Percentiles rank a stretch among this genome's conserved stretches.
These are phyloP conservation scores for Phascolomyces articulosus DNA, from an alignment of 371 early-diverging fungal genomes.

Conservation along the genomic window DNA sequence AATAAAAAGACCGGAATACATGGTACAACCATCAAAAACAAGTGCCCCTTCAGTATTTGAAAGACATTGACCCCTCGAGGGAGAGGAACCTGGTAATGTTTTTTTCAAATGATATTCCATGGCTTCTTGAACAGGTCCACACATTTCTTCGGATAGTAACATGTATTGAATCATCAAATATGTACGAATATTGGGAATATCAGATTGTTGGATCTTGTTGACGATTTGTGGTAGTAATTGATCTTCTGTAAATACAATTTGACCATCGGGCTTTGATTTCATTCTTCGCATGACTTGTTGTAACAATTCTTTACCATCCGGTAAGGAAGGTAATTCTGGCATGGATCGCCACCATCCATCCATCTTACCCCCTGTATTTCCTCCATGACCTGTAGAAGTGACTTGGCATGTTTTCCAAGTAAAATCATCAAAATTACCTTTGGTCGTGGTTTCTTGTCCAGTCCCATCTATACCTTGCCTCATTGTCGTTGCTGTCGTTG, in stretches of 20 bases:
- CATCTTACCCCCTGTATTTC: not conserved
- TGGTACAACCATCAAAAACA: not conserved
- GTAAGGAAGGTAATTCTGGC: not conserved
- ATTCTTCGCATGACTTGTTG: not conserved
- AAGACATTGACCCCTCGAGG: not conserved
- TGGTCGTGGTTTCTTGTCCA: too few relatives aligned
- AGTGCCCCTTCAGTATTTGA: too few relatives aligned
- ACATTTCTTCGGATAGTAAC: constrained; percentile 31
- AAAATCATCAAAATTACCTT: too few relatives aligned
- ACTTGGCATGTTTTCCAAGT: too few relatives aligned
- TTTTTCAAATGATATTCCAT: constrained; percentile 7
- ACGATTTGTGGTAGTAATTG: not conserved
- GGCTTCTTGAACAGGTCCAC: constrained; percentile 22
- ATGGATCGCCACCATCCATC: not conserved
- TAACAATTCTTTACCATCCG: not conserved
- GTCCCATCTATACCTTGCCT: too few relatives aligned
- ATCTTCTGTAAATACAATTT: not conserved
- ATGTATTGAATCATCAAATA: constrained; percentile 35
- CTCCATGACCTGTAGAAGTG: too few relatives aligned
- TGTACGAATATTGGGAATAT: constrained; percentile 6
- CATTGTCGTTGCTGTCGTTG: too few relatives aligned
- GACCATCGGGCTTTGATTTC: not conserved
- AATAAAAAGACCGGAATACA: not conserved
- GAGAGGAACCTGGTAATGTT: not conserved
- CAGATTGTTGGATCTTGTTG: not conserved